Percentiles rank a stretch among this genome's conserved stretches.
Evolutionary conservation across 1,284 basidiomycete species (phyloP).

Genomic region (Moesziomyces parantarcticus): DNA sequence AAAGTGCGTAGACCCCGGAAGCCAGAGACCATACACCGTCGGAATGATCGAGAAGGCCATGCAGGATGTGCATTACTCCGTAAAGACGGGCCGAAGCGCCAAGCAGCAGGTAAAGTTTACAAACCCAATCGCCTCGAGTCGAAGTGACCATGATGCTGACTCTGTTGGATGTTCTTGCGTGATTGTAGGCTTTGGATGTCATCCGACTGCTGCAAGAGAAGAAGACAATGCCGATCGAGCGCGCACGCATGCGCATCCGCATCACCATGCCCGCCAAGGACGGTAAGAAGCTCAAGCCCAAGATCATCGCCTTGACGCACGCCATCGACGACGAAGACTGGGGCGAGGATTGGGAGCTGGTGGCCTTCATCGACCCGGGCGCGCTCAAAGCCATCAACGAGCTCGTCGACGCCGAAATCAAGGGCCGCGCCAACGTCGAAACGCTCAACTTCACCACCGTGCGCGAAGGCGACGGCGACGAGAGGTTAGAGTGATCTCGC

Average conservation of each 20-base stretch:
- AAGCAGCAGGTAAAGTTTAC: slow-evolving; percentile 74
- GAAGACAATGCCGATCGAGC: slow-evolving; percentile 85
- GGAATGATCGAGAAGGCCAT: slow-evolving; percentile 99
- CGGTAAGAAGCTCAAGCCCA: slow-evolving; percentile 78
- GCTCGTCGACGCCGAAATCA: slow-evolving; percentile 80
- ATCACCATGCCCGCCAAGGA: slow-evolving; percentile 82
- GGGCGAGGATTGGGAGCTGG: slow-evolving; percentile 81
- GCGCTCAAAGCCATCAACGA: slow-evolving; percentile 91
- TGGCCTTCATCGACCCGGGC: slow-evolving; percentile 88
- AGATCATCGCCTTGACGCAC: slow-evolving; percentile 79
- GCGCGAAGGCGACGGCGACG: slow-evolving; percentile 59
- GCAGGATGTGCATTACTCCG: slow-evolving; percentile 90
- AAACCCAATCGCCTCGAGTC: neutral
- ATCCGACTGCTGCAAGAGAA: slow-evolving; percentile 80
- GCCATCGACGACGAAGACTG: slow-evolving; percentile 86
- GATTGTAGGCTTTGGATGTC: slow-evolving; percentile 91
- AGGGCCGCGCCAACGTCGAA: slow-evolving; percentile 78
- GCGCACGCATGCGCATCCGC: slow-evolving; percentile 90
- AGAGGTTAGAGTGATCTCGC: slow-evolving; percentile 39
- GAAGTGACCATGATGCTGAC: too few species aligned
- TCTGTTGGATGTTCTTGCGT: too few species aligned
- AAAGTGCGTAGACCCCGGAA: slow-evolving; percentile 92
- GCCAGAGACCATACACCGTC: slow-evolving; percentile 88
- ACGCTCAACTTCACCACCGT: slow-evolving; percentile 70
- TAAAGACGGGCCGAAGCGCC: slow-evolving; percentile 86